Evolutionary conservation across 306 rosid species (phyloP).

Genomic region (Fragaria iinumae): DNA sequence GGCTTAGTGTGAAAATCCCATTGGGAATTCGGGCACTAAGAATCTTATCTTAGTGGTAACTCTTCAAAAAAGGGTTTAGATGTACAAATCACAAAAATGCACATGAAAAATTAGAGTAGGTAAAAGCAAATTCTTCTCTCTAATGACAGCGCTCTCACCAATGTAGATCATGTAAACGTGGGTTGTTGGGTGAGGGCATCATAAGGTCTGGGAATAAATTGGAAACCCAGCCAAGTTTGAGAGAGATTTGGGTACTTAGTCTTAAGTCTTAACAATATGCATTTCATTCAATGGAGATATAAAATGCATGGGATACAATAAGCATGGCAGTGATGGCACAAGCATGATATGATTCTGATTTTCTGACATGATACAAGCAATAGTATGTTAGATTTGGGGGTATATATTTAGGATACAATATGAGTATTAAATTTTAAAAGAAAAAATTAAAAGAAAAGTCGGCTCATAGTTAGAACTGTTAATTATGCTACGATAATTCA

Average conservation of each 20-base stretch:
- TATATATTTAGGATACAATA: no score
- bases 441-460: no score
- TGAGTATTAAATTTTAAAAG: no score
- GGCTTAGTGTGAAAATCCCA: neutral
- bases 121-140: neutral
- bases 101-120: neutral
- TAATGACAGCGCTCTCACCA: neutral
- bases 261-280: neutral
- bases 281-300: neutral
- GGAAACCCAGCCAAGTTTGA: neutral
- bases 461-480: no score
- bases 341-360: neutral
- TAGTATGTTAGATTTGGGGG: no score
- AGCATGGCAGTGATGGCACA: neutral
- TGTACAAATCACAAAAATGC: neutral
- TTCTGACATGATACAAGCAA: no score
- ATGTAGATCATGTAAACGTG: conserved; percentile 12
- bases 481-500: no score
- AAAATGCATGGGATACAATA: neutral
- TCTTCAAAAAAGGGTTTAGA: neutral
- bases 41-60: neutral
- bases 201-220: neutral
- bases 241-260: neutral
- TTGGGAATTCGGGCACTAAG: neutral
- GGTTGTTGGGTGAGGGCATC: conserved; percentile 5